These are phyloP conservation scores for Protomyces macrosporus DNA, from an alignment of 1,139 yeast species.

Conservation along the genomic window DNA sequence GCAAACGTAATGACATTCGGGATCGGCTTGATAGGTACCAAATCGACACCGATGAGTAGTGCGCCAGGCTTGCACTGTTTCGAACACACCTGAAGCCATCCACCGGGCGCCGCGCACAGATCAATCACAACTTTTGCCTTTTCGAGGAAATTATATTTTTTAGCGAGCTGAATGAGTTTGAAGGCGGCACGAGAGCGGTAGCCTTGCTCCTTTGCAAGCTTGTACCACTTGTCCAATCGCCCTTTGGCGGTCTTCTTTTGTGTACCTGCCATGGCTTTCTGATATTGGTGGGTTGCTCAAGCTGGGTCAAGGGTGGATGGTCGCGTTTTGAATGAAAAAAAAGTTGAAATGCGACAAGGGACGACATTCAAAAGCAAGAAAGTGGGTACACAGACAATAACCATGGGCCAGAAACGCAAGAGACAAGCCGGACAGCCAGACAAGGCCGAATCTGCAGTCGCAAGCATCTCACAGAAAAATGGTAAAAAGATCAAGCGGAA, in stretches of 20 bases:
- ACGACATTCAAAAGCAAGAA: background rate
- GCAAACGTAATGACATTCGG: conserved; percentile 93
- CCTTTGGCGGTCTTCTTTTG: conserved; percentile 38
- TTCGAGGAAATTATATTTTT: conserved; percentile 88
- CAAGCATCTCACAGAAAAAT: conserved; percentile 9
- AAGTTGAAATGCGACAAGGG: background rate
- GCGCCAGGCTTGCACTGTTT: conserved; percentile 89
- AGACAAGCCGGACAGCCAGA: background rate
- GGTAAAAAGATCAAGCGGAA: conserved; percentile 5
- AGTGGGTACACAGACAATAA: background rate
- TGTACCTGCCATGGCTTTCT: conserved; percentile 15
- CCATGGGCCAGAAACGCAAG: conserved; percentile 23
- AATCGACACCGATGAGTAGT: conserved; percentile 92
- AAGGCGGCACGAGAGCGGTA: conserved; percentile 98
- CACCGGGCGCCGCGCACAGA: conserved; percentile 98
- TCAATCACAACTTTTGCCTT: conserved; percentile 96
- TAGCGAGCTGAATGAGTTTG: conserved; percentile 89
- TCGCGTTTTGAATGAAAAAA: background rate
- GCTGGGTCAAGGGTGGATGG: background rate
- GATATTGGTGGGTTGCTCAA: background rate
- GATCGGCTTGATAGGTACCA: conserved; percentile 90
- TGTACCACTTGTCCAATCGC: conserved; percentile 96
- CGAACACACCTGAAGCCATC: conserved; percentile 87
- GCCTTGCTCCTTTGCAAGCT: conserved; percentile 87
- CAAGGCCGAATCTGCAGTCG: background rate